A percentile compares a stretch with the other conserved stretches of the same genome.
Conservation (phyloP, 139 green algal genomes). For the Haematococcus lacustris region DNA sequence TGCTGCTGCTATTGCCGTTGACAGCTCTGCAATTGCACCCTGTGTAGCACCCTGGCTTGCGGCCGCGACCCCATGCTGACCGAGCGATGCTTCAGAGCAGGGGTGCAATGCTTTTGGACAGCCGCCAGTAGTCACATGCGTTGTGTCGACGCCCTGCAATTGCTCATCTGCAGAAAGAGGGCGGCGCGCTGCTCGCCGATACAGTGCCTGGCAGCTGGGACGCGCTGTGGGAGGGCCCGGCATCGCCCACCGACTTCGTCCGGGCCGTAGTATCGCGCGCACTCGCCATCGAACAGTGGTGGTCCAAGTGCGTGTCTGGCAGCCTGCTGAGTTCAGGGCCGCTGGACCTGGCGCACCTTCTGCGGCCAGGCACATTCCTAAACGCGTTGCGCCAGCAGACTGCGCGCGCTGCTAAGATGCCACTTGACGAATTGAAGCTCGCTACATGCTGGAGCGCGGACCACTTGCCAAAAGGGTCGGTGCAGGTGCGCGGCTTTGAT, state of each 20-base stretch:
- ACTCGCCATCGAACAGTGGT: conserved; percentile 37
- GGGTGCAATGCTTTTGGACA: no score
- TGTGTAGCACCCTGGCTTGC: no score
- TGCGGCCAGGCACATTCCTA: conserved; percentile 59
- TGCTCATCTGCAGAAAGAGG: conserved; percentile 29
- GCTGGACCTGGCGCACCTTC: conserved; percentile 48
- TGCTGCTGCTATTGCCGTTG: no score
- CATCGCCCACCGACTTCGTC: conserved; percentile 47
- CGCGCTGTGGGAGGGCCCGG: conserved; percentile 48
- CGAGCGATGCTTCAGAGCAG: no score
- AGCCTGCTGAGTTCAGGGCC: conserved; percentile 22
- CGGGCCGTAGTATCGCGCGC: conserved; percentile 35
- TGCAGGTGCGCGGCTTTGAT: conserved; percentile 7
- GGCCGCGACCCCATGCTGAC: no score
- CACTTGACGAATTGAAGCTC: conserved; percentile 58
- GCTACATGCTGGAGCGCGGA: conserved; percentile 47
- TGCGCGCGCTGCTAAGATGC: conserved; percentile 23
- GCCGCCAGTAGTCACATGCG: no score
- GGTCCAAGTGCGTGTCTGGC: conserved; percentile 3
- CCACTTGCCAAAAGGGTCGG: conserved; percentile 1
- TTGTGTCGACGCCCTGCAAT: no score
- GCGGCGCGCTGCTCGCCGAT: conserved; percentile 38
- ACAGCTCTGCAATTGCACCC: no score
- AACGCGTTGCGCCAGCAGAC: conserved; percentile 66
- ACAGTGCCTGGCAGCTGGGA: conserved; percentile 54